Base-by-base conservation (phyloP, 208 protist genomes). In the Wallacemonas sp. region DNA sequence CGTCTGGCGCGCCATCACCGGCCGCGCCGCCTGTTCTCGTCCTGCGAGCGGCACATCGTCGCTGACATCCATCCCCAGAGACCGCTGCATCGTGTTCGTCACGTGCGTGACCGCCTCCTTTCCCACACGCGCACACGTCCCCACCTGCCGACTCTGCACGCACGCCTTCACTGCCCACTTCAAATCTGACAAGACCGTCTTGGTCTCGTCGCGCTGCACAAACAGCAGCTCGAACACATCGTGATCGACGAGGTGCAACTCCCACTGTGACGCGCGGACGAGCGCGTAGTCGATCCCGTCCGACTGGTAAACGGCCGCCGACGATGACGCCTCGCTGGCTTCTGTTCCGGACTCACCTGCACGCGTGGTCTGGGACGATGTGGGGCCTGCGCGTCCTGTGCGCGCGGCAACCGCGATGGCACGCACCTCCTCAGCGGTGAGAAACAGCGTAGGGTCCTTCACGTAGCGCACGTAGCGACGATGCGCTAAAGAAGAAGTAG, bases 271-370 rank as follows among this genome's bases (percentile, higher is more conserved):
- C 14, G 75, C 77, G n/a, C 79, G 70, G 38, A 79, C 67, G 18
- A 86, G 64, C 2, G 78, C 55, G 54, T 79, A 86, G 65, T 86
- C 80, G 29, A 82, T 55, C 8, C 68, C 80, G 14, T 75, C 63
- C 20, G 57, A 25, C 33, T 57, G 54, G 67, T 86, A 86, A 14
- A 74, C 45, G 5, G 29, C 67, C n/a, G 22, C n/a, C n/a, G n/a
- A n/a, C n/a, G n/a, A n/a, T n/a, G n/a, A n/a, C n/a, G n/a, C n/a
- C n/a, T n/a, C n/a, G n/a, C n/a, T n/a, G n/a, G n/a, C n/a, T n/a
- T n/a, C n/a, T n/a, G n/a, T n/a, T n/a, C n/a, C n/a, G n/a, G 36
- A 41, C 36, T 41, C 36, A 14, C 7, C 36, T 41, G 36, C 0
- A 16, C 10, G 7, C 36, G 36, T 14, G 36, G 36, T 41, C 36